phyloP scores from a whole-genome alignment of 2,329 filamentous ascomycete species.

The Alternaria ventricosa region DNA sequence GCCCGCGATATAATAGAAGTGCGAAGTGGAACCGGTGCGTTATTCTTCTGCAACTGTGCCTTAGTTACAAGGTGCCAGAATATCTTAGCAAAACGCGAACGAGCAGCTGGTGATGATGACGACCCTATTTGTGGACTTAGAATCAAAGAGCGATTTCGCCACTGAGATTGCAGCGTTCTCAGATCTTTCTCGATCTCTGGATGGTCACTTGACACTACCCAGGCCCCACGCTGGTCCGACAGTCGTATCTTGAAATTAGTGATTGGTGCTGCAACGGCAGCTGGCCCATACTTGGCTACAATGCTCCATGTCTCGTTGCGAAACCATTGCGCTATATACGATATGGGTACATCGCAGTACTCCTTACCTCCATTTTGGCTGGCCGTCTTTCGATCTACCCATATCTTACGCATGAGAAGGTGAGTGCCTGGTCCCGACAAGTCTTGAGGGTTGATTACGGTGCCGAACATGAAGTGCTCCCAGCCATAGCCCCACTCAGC shows the following conservation, averaged over 20 bases:
- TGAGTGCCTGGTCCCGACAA: slow-evolving; percentile 20
- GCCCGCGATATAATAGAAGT: background rate
- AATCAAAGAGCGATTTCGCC: background rate
- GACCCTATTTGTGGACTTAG: background rate
- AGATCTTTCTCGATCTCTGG: slow-evolving; percentile 21
- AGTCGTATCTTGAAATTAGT: slow-evolving; percentile 33
- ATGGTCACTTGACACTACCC: slow-evolving; percentile 25
- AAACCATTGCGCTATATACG: slow-evolving; percentile 48
- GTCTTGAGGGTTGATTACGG: slow-evolving; percentile 41
- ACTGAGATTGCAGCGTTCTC: slow-evolving; percentile 10
- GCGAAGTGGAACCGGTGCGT: slow-evolving; percentile 20
- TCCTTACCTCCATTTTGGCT: slow-evolving; percentile 33
- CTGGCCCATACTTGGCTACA: slow-evolving; percentile 28
- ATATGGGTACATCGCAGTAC: slow-evolving; percentile 39
- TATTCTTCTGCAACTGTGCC: slow-evolving; percentile 23
- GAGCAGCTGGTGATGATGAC: background rate
- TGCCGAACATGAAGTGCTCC: slow-evolving; percentile 47
- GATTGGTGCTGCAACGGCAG: slow-evolving; percentile 25
- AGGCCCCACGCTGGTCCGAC: slow-evolving; percentile 18
- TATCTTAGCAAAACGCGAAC: slow-evolving; percentile 3
- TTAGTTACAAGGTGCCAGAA: slow-evolving; percentile 12
- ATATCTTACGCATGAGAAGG: slow-evolving; percentile 38
- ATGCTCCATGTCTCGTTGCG: slow-evolving; percentile 40
- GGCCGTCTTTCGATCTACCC: slow-evolving; percentile 24
- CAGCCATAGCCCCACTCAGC: slow-evolving; percentile 45